These are phyloP conservation scores for Harringtonia lauricola DNA, from an alignment of 2,329 filamentous ascomycete species.

Conservation along the genomic window DNA sequence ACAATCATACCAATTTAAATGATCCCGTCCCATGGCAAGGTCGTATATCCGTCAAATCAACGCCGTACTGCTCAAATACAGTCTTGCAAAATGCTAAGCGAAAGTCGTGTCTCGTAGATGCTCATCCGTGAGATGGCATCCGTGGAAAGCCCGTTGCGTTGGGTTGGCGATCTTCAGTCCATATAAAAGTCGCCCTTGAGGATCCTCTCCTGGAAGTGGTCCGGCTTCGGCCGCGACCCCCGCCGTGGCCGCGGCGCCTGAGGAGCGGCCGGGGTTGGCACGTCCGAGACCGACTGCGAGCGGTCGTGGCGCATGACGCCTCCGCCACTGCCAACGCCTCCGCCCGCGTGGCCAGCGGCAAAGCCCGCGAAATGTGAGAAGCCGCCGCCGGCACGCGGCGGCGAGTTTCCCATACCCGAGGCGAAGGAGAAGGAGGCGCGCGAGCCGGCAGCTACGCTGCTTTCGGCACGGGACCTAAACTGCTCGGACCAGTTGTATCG, in stretches of 20 bases:
- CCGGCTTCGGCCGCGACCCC: slow-evolving; percentile 58
- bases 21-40: too few species aligned
- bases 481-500: slow-evolving; percentile 97
- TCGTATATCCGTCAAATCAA: too few species aligned
- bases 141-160: too few species aligned
- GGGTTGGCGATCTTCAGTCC: too few species aligned
- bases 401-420: slow-evolving; percentile 28
- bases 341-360: slow-evolving; percentile 8
- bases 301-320: slow-evolving; percentile 39
- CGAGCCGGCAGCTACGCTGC: slow-evolving; percentile 46
- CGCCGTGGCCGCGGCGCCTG: slow-evolving; percentile 43
- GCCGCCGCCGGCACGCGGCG: slow-evolving; percentile 24
- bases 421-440: slow-evolving; percentile 50
- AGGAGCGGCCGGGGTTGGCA: slow-evolving; percentile 25
- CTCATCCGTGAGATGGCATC: not conserved
- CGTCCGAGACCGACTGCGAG: slow-evolving; percentile 58
- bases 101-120: not conserved
- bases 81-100: not conserved
- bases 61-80: too few species aligned
- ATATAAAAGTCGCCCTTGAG: slow-evolving; percentile 97
- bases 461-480: slow-evolving; percentile 83
- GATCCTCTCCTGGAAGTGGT: slow-evolving; percentile 93
- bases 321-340: slow-evolving; percentile 10
- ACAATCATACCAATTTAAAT: too few species aligned
- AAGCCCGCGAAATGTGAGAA: not conserved